Evolutionary conservation across 163 green algal genomes (phyloP), one percentile per base, ranked within the genome.

Genomic region (Picocystis sp.): DNA sequence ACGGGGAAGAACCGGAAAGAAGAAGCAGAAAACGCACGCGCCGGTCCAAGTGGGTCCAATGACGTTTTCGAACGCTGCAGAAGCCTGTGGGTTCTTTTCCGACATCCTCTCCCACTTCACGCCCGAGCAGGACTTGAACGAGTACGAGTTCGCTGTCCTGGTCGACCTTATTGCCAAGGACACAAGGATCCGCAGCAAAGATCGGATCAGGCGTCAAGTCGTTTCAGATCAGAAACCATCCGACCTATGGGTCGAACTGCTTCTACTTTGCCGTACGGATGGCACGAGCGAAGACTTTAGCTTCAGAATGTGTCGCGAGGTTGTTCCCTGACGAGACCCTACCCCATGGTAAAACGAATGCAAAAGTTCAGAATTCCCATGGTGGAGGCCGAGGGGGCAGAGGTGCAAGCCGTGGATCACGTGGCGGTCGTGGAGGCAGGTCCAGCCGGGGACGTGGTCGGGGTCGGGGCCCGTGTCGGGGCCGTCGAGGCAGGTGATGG

Each of bases 211-310:
- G 62, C 17, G 24, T 72, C 10, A 50, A 57, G 11, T 23, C 46
- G 8, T 73, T 74, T 45, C 65, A 72, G 45, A 60, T 74, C 8
- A 33, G 52, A 13, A 38, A 24, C 23, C 65, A 74, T 48, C 56
- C 57, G 5, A 50, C 66, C 50, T 64, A 64, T 45, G 38, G 47
- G 15, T 52, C 41, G 15, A 44, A 38, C 13, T 74, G 65, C 50
- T 74, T 53, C 45, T 64, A 50, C 49, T 74, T 22, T 17, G 70
- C 19, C 53, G 63, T n/a, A 41, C 49, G 22, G 70, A 78, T 54
- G 67, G 67, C 56, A 63, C 42, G n/a, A 12, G 50, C 0, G 70
- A 75, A 58, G 70, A 78, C 67, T 78, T 78, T 45, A 70, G 56
- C 41, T 78, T 76, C 67, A 44, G 70, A 43, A 61, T 78, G 70